These are phyloP conservation scores for Haplosporangium gracile DNA, from an alignment of 192 early-diverging fungal genomes.

Conservation along the genomic window DNA sequence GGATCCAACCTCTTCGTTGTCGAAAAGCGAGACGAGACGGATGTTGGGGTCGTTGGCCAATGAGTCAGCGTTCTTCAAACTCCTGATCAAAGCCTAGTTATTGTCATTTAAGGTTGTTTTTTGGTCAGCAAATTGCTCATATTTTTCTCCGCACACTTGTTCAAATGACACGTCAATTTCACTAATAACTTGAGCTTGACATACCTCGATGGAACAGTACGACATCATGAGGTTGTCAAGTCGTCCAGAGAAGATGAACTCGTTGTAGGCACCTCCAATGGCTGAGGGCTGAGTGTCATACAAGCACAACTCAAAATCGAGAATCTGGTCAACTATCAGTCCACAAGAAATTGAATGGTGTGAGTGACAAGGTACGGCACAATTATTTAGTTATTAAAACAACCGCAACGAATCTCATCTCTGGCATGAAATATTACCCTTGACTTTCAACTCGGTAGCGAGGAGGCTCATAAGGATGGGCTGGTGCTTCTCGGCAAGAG, in stretches of 20 bases:
- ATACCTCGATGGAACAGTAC: slow-evolving; percentile 75
- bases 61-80: slow-evolving; percentile 53
- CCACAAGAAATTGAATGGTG: neutral
- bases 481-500: slow-evolving; percentile 76
- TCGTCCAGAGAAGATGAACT: slow-evolving; percentile 95
- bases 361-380: neutral
- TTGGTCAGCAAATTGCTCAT: slow-evolving; percentile 40
- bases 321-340: slow-evolving; percentile 74
- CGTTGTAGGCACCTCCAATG: slow-evolving; percentile 91
- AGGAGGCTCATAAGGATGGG: slow-evolving; percentile 83
- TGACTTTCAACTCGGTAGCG: slow-evolving; percentile 78
- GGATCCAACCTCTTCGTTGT: slow-evolving; percentile 99
- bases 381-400: neutral
- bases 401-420: neutral
- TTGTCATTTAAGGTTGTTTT: neutral
- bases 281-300: slow-evolving; percentile 94
- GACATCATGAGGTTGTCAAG: slow-evolving; percentile 98
- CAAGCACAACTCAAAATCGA: slow-evolving; percentile 97
- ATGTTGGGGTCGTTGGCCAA: slow-evolving; percentile 78
- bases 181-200: slow-evolving; percentile 56
- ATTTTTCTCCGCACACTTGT: neutral
- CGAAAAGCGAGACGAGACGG: slow-evolving; percentile 92
- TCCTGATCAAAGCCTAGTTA: slow-evolving; percentile 69
- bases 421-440: slow-evolving; percentile 54
- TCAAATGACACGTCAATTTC: slow-evolving; percentile 41